Base-by-base conservation (phyloP, 2,329 filamentous ascomycete species). In the Pseudocercospora crystallina region DNA sequence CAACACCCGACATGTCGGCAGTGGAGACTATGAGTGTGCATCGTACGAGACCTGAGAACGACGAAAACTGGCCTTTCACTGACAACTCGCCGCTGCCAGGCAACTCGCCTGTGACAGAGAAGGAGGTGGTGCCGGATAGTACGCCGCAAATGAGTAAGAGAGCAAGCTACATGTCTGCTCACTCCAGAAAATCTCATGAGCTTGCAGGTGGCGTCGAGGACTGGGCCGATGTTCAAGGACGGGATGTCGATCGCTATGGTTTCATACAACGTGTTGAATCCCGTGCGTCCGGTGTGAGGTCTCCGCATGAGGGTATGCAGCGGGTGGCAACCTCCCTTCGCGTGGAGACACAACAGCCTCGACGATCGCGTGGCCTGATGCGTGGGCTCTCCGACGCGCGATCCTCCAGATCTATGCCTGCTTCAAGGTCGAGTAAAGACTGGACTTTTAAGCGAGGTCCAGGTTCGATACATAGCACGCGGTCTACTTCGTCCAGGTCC, bases 121-220 rank as follows among this genome's bases (percentile, higher is more conserved):
- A 26, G 20, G 20, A 26, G 20, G 20, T 26, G 7, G 20, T 26
- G 20, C 20, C 20, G 7, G 20, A 26, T 7, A 26, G 20, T 7
- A 26, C 20, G 20, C 20, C 20, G 20, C 20, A 26, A 26, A 4
- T 26, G 20, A 26, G 20, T 26, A 26, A 26, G 20, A 47, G 56
- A n/a, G 39, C 51, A 11, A 60, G 58, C 43, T 54, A 51, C 43
- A 30, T 56, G 17, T 56, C 53, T 2, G 37, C 45, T 30, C 65
- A 65, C 48, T 51, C 50, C 17, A 59, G 77, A 57, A 78, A 83
- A 56, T 71, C 76, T 9, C 71, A 74, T 43, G 83, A 85, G 66
- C 67, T 80, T 30, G 82, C 82, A 15, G 83, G 83, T 7, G 83
- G 83, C 2, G 76, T 84, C 42, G 83, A 86, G 57, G 82, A 85